These are phyloP conservation scores for Cladosporium austrohemisphaericum DNA, from an alignment of 2,329 filamentous ascomycete genomes.

Conservation along the genomic window DNA sequence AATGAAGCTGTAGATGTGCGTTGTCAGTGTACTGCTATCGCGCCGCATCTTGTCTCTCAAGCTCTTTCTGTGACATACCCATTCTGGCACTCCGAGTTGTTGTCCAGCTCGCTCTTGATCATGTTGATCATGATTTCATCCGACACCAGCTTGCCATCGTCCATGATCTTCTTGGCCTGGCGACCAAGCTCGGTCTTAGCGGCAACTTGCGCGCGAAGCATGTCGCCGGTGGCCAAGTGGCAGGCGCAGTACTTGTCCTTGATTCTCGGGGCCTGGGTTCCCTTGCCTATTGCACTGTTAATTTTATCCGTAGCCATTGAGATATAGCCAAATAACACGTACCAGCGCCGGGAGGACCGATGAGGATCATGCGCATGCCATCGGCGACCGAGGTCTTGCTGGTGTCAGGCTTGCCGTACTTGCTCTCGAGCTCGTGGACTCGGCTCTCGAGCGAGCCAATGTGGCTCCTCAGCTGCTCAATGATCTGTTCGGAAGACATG, in stretches of 20 bases:
- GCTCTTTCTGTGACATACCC: slow-evolving; percentile 59
- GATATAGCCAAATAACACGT: slow-evolving; percentile 40
- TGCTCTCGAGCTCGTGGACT: slow-evolving; percentile 72
- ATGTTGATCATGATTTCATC: slow-evolving; percentile 99
- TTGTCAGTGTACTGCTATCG: background rate
- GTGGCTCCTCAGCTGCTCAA: slow-evolving; percentile 79
- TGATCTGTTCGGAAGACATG: slow-evolving; percentile 15
- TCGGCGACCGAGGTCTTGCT: slow-evolving; percentile 26
- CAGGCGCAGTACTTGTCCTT: slow-evolving; percentile 98
- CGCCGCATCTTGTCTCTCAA: background rate
- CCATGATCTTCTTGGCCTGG: slow-evolving; percentile 99
- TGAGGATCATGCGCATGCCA: slow-evolving; percentile 91
- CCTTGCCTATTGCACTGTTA: slow-evolving; percentile 69
- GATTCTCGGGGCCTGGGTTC: slow-evolving; percentile 95
- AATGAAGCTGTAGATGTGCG: slow-evolving; percentile 71
- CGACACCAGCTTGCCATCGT: slow-evolving; percentile 92
- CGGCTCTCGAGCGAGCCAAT: slow-evolving; percentile 80
- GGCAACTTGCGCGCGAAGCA: slow-evolving; percentile 96
- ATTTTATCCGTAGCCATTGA: slow-evolving; percentile 1
- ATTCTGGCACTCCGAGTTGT: slow-evolving; percentile 92
- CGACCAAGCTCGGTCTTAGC: slow-evolving; percentile 93
- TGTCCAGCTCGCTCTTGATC: slow-evolving; percentile 96
- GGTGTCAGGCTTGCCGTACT: slow-evolving; percentile 12
- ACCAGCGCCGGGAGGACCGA: slow-evolving; percentile 97
- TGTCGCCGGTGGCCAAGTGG: slow-evolving; percentile 96